Base-by-base conservation (phyloP, 352 stramenopile genomes). In the Phytophthora rubi region DNA sequence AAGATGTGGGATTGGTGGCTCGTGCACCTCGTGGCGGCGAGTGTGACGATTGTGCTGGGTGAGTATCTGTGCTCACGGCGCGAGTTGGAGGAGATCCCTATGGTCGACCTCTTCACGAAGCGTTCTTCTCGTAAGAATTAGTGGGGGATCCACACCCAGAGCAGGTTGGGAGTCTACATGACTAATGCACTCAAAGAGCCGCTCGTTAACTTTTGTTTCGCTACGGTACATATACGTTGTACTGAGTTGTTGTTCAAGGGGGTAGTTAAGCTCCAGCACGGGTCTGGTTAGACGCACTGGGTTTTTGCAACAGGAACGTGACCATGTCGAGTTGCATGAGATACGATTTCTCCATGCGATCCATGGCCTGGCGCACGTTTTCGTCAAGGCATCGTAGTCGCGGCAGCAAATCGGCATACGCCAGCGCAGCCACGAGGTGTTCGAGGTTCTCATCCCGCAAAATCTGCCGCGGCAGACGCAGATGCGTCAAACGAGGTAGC, bases 1-100 rank as follows among this genome's bases (percentile, higher is more conserved):
- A 91, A 89, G 68, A 81, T 80, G 28, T 96, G 85, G 90, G 85
- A 95, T 59, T 97, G 90, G 90, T 97, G 90, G 90, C 70, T 95
- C 23, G 69, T 96, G 21, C 87, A 96, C 55, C 26, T 82, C 8
- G 77, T 84, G n/a, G 79, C 86, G 55, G 79, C 86, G 51, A 82
- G 78, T 57, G 66, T 92, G 51, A 96, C 90, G 8, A 88, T 96
- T 51, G 60, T 95, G n/a, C 71, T 97, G 35, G 90, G 90, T 49
- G 90, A 97, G 63, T 96, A 96, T 70, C 55, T 97, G 44, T 96
- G 90, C 68, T 94, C 89, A 47, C 84, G 89, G 37, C 86, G 87
- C 10, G 90, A 97, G 59, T 75, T 97, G 18, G 82, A 94, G 63
- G 90, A 97, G 59, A 97, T 97, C 62, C 89, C 88, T 5, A 94